Evolutionary conservation across 176 grass and related monocot genomes (phyloP), one percentile per base, ranked within the genome.

Genomic region (Eleusine coracana): DNA sequence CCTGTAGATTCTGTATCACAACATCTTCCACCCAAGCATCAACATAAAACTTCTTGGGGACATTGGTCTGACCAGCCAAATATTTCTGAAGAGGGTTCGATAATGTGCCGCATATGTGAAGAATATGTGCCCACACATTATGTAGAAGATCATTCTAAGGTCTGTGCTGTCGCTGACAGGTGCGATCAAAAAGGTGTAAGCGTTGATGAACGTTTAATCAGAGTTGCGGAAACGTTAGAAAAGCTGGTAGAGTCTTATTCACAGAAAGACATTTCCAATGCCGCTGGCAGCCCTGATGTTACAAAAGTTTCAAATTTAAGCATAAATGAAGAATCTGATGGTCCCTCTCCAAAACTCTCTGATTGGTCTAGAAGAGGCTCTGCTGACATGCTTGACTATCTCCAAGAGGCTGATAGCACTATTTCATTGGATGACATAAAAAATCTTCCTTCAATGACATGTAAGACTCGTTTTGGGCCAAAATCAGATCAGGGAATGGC

Each of bases 51-150:
- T 84, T 99, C 93, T 65, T 92, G 97, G 97, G 91, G 91, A 69
- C 87, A 96, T 73, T 99, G 97, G 97, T 73, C 87, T 76, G 93
- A 99, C 80, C 91, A 99, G 82, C 96, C 90, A 73, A 96, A 86
- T 92, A 90, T 90, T 83, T 92, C 93, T 72, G 97, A 99, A 87
- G 97, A 99, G 75, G 93, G 93, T 64, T 96, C 93, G 63, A 99
- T 99, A 84, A 99, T 99, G 97, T 99, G 97, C 82, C 97, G 97
- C 81, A 99, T 99, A 90, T 99, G 97, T 68, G 97, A 99, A 88
- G 97, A 99, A 91, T 90, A 99, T 90, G 91, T 99, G 62, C 97
- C 97, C 50, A 99, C 97, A 70, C 83, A 88, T 65, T 92, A 90
- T 63, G 97, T 99, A 75, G 97, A 96, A 85, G 88, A 96, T 74